phyloP scores from a whole-genome alignment of 257 asterid genomes.

The Jacaranda copaia region DNA sequence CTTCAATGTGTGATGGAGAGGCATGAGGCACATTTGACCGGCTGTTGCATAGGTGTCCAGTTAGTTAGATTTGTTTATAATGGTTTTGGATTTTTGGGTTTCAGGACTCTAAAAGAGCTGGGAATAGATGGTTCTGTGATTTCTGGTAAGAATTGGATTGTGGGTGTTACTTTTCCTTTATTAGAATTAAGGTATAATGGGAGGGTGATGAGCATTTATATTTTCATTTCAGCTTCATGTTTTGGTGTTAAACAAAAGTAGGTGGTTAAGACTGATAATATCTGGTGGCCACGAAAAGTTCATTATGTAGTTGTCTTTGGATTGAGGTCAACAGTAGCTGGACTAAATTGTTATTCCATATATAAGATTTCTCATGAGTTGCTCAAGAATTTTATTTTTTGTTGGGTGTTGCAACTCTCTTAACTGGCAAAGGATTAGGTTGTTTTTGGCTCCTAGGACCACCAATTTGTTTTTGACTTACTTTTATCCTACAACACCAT shows the following conservation, averaged over 20 bases:
- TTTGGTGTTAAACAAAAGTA: background rate
- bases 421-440: background rate
- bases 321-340: background rate
- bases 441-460: background rate
- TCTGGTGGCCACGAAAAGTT: background rate
- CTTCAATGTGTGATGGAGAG: no score
- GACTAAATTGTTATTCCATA: no score
- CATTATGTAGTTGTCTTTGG: background rate
- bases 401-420: no score
- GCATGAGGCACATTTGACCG: no score
- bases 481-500: background rate
- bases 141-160: conserved; percentile 50
- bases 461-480: background rate
- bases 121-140: conserved; percentile 53
- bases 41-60: background rate
- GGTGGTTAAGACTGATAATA: background rate
- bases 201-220: background rate
- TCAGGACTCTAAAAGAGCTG: conserved; percentile 64
- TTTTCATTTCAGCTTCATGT: background rate
- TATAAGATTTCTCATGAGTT: no score
- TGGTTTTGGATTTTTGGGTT: background rate
- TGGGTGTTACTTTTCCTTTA: background rate
- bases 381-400: no score
- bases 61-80: background rate
- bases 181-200: background rate